Base-by-base conservation (phyloP, 768 basidiomycete genomes). In the Hygrocybe punicea region DNA sequence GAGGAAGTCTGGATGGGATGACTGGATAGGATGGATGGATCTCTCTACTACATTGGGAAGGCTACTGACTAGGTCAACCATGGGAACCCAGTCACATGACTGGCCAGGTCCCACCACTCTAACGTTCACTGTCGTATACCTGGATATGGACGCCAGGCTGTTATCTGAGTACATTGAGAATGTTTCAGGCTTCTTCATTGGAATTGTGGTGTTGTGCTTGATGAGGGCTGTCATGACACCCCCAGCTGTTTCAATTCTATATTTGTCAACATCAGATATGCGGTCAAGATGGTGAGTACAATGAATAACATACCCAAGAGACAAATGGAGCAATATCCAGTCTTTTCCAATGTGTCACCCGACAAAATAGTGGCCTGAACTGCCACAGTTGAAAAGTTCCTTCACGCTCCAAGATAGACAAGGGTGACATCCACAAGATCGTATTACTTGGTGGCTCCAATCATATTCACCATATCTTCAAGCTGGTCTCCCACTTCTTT, bases 101-200 rank as follows among this genome's bases (percentile, higher is more conserved):
- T n/a, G n/a, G n/a, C n/a, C n/a, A n/a, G n/a, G n/a, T n/a, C n/a
- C n/a, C n/a, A n/a, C n/a, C n/a, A n/a, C n/a, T n/a, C n/a, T n/a
- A n/a, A 81, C 95, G 93, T 73, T 98, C 94, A 75, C 95, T 95
- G 81, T 98, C 96, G 77, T 85, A 97, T 36, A 98, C 95, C 72
- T 97, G 94, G 73, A 98, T 97, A 68, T 96, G 85, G 46, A 98
- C 95, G 81, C 94, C 93, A 56, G 95, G 94, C 73, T 98, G 94
- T 98, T 97, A 80, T 97, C 95, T 62, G 94, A 87, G 81, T 96
- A 95, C 17, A 96, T 98, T 39, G 95, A 98, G 85, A 98, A 97
- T 68, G 89, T 92, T 78, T 98, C 93, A 7, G 95, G 93, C 80
- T 97, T 98, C 80, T 96, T 97, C 66, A 94, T 97, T 25, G 96